phyloP scores from a whole-genome alignment of 768 basidiomycete species.

The Kondoa malvinella region DNA sequence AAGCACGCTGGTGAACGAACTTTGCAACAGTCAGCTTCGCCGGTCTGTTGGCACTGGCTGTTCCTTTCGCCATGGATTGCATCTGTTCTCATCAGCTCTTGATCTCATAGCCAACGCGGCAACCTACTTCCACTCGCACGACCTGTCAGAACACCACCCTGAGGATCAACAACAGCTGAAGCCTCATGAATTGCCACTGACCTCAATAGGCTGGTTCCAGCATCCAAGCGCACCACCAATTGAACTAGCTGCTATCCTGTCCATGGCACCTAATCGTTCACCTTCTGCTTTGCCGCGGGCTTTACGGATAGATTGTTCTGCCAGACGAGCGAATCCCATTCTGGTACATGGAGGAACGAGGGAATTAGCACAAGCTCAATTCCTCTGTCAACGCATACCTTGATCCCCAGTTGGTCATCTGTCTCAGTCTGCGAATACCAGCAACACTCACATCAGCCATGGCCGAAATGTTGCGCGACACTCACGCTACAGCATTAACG shows the following conservation, averaged over 20 bases:
- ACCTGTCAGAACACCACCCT: conserved; percentile 35
- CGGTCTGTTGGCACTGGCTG: conserved; percentile 56
- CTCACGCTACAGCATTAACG: conserved; percentile 49
- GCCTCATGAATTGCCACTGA: background rate
- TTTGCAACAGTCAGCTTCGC: conserved; percentile 70
- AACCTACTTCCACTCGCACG: conserved; percentile 70
- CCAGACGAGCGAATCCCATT: conserved; percentile 90
- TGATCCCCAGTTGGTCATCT: conserved; percentile 37
- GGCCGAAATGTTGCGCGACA: background rate
- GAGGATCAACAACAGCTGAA: background rate
- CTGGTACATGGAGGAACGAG: conserved; percentile 50
- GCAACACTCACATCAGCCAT: conserved; percentile 1
- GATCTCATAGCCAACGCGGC: background rate
- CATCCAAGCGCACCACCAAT: conserved; percentile 79
- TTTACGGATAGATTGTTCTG: conserved; percentile 61
- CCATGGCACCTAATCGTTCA: conserved; percentile 54
- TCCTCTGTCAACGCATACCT: background rate
- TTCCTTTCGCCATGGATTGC: conserved; percentile 90
- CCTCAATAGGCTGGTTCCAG: conserved; percentile 97
- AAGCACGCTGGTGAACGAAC: background rate
- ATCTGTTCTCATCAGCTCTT: conserved; percentile 43
- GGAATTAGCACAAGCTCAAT: conserved; percentile 29
- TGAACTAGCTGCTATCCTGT: conserved; percentile 75
- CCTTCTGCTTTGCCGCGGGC: conserved; percentile 59
- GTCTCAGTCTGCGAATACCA: conserved; percentile 26